phyloP scores from a whole-genome alignment of 2,329 filamentous ascomycete species.

The Lasiodiplodia gonubiensis region DNA sequence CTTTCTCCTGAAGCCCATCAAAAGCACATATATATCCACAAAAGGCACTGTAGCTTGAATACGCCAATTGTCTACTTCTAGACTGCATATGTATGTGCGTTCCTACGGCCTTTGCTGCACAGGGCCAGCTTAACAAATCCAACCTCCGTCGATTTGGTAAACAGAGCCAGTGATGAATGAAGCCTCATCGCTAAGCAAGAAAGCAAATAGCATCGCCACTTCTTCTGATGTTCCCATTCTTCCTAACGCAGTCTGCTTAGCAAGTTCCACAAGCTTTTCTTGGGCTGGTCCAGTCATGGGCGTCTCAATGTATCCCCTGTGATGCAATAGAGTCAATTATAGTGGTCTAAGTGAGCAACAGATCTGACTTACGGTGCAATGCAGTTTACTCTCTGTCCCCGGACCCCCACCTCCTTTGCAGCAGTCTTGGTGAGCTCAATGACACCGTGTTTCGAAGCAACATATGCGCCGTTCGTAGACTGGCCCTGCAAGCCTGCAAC shows the following conservation, averaged over 20 bases:
- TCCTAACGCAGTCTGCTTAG: background rate
- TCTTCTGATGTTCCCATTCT: background rate
- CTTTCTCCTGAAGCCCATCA: too few species aligned
- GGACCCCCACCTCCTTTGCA: background rate
- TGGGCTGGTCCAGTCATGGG: background rate
- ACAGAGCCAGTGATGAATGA: background rate
- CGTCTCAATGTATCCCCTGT: background rate
- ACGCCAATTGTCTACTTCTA: too few species aligned
- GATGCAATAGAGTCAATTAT: background rate
- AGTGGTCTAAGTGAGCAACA: background rate
- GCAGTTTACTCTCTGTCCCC: background rate
- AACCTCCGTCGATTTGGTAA: background rate
- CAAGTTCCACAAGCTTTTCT: background rate
- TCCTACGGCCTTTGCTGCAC: too few species aligned
- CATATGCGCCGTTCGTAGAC: background rate
- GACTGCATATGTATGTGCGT: too few species aligned
- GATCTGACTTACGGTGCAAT: background rate
- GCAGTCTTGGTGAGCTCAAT: background rate
- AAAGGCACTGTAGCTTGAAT: too few species aligned
- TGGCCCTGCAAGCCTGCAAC: background rate
- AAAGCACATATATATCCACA: too few species aligned
- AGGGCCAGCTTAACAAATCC: background rate
- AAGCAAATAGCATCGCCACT: background rate
- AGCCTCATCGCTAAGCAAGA: background rate
- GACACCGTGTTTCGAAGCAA: background rate